Evolutionary conservation across 139 green algal genomes (phyloP), one percentile per base, ranked within the genome.

Genomic region (Tetradesmus lagerheimii): DNA sequence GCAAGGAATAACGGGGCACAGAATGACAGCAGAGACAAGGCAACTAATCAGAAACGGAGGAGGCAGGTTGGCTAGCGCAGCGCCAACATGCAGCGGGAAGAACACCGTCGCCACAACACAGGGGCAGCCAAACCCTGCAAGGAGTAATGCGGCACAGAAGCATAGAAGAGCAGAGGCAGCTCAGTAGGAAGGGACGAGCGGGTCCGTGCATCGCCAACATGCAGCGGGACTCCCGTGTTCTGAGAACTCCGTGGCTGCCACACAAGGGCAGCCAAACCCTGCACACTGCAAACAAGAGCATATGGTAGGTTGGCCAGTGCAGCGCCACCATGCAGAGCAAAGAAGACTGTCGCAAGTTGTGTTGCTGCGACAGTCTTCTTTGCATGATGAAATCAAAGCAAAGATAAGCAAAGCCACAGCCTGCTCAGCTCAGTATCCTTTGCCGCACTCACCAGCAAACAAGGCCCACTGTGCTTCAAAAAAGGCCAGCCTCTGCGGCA

Each of bases 391-490:
- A n/a, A n/a, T n/a, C n/a, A n/a, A n/a, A n/a, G n/a, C n/a, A n/a
- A n/a, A n/a, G n/a, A n/a, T 12, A 57, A 12, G 14, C 45, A 12
- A 57, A 57, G 45, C 45, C 45, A 57, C 11, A 57, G 45, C 45
- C 45, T 57, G 45, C 11, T 9, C 45, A 57, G 45, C 45, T 18
- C 11, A 57, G n/a, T n/a, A n/a, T 25, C 67, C 31, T 37, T 79
- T 37, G 12, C n/a, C 66, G 11, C 66, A 20, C 47, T 15, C 50
- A 93, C 94, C 94, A 50, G 85, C 90, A 91, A 98, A 98, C 89
- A 96, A 98, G 11, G 95, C 92, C 94, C 95, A 98, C 78, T 95
- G 92, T 23, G 83, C 76, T 86, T 98, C 94, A 86, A 98, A 95
- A 86, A 95, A 95, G 18, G 84, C 76, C 0, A 97, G 85, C n/a